phyloP scores from a whole-genome alignment of 1,284 basidiomycete genomes.

The Trichosporon sp. region DNA sequence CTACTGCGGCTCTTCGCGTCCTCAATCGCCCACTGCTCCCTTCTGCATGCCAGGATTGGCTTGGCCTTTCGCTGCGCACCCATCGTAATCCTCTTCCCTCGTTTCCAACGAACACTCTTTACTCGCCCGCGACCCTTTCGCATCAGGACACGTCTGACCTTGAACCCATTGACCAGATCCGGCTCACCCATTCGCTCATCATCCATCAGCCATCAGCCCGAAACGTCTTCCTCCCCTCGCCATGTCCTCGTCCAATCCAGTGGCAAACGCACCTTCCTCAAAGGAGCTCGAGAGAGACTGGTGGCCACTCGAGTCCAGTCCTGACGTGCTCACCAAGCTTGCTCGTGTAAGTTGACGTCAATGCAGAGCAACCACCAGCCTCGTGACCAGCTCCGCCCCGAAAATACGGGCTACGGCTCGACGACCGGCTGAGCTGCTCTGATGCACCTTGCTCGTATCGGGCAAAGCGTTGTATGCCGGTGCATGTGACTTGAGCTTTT shows the following conservation, averaged over 20 bases:
- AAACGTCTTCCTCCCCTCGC: not conserved
- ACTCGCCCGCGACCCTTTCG: not conserved
- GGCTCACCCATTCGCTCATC: conserved; percentile 7
- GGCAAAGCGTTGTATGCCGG: not conserved
- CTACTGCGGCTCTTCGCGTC: not conserved
- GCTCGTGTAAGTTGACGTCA: conserved; percentile 13
- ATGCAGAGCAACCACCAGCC: not conserved
- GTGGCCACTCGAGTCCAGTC: conserved; percentile 14
- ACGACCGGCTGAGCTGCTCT: not conserved
- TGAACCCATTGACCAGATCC: not conserved
- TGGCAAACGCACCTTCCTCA: not conserved
- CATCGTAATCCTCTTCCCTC: not conserved
- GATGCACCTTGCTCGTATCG: not conserved
- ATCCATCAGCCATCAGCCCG: not conserved
- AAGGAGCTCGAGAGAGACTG: conserved; percentile 15
- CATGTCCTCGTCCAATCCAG: not conserved
- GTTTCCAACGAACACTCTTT: not conserved
- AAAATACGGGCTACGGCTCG: not conserved
- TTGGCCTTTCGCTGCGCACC: too few relatives aligned
- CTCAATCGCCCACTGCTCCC: not conserved
- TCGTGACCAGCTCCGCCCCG: not conserved
- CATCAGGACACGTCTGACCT: not conserved
- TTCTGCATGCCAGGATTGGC: not conserved
- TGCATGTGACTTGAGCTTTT: not conserved
- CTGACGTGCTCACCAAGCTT: conserved; percentile 13